Evolutionary conservation across 1,139 yeast genomes (phyloP).

Genomic region (Torulaspora globosa): DNA sequence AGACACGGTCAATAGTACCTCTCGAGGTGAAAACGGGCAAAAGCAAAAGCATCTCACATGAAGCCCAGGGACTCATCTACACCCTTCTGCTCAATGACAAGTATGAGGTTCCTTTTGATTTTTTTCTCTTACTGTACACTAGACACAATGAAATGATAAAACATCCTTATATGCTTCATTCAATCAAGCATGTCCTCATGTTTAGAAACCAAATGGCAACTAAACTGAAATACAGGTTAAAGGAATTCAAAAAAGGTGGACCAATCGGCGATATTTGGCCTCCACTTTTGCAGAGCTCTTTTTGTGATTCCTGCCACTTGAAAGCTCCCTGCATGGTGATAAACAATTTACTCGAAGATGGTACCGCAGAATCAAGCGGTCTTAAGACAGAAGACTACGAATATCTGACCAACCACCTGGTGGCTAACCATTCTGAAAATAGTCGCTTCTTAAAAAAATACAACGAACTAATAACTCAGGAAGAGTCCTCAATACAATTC

Average conservation of each 20-base stretch:
- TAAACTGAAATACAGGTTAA: conserved; percentile 49
- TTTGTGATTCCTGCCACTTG: conserved; percentile 67
- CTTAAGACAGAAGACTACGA: conserved; percentile 46
- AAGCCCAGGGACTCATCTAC: conserved; percentile 86
- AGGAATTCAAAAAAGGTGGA: conserved; percentile 25
- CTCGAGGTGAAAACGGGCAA: conserved; percentile 87
- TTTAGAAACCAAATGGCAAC: conserved; percentile 68
- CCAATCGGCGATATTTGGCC: conserved; percentile 46
- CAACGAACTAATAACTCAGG: conserved; percentile 70
- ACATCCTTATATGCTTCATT: conserved; percentile 52
- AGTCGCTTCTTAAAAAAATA: conserved; percentile 60
- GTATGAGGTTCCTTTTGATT: conserved; percentile 61
- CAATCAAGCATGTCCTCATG: conserved; percentile 59
- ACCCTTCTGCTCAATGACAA: conserved; percentile 75
- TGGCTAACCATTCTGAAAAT: conserved; percentile 31
- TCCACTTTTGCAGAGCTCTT: conserved; percentile 48
- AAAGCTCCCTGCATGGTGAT: conserved; percentile 64
- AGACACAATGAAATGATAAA: conserved; percentile 54
- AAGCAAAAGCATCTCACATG: conserved; percentile 59
- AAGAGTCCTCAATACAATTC: conserved; percentile 57
- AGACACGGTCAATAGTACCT: conserved; percentile 53
- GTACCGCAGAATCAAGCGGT: conserved; percentile 46
- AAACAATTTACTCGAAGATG: conserved; percentile 57
- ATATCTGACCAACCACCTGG: conserved; percentile 50
- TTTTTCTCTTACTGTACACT: conserved; percentile 72